These are phyloP conservation scores for Glaciozyma antarctica DNA, from an alignment of 768 basidiomycete genomes.

Conservation along the genomic window DNA sequence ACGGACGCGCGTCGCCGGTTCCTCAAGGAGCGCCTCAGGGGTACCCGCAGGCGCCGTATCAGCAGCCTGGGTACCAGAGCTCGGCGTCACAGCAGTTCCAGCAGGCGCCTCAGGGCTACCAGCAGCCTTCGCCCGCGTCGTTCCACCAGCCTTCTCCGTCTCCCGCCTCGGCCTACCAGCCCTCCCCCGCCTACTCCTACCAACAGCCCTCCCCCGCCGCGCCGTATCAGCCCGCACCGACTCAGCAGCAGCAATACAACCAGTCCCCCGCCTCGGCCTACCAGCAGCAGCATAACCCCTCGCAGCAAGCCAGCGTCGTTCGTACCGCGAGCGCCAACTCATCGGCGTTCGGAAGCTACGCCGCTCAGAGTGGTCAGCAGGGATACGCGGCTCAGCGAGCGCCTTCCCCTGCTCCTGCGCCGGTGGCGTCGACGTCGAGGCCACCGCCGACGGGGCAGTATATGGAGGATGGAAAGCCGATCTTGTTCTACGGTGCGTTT, in stretches of 20 bases:
- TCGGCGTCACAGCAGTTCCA: conserved; percentile 7
- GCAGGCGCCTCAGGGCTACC: conserved; percentile 16
- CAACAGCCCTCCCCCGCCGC: background rate
- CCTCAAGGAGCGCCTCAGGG: conserved; percentile 1
- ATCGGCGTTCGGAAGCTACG: background rate
- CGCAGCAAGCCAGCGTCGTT: background rate
- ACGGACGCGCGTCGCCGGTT: background rate
- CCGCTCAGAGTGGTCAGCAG: conserved; percentile 5
- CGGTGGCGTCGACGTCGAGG: background rate
- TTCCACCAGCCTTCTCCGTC: conserved; percentile 35
- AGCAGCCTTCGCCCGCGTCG: conserved; percentile 7
- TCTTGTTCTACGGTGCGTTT: conserved; percentile 61
- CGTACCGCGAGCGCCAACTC: background rate
- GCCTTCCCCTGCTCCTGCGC: background rate
- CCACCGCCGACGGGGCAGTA: conserved; percentile 53
- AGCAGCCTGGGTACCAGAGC: conserved; percentile 1
- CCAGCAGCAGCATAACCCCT: conserved; percentile 11
- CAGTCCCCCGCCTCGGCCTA: conserved; percentile 33
- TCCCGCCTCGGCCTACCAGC: background rate
- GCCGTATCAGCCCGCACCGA: background rate
- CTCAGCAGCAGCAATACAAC: background rate
- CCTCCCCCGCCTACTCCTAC: background rate
- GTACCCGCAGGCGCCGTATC: conserved; percentile 1
- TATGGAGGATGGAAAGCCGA: conserved; percentile 69
- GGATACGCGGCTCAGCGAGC: conserved; percentile 13